Conservation (phyloP, 805 yeast genomes). For the Isabelozyma pseudorhagii region DNA sequence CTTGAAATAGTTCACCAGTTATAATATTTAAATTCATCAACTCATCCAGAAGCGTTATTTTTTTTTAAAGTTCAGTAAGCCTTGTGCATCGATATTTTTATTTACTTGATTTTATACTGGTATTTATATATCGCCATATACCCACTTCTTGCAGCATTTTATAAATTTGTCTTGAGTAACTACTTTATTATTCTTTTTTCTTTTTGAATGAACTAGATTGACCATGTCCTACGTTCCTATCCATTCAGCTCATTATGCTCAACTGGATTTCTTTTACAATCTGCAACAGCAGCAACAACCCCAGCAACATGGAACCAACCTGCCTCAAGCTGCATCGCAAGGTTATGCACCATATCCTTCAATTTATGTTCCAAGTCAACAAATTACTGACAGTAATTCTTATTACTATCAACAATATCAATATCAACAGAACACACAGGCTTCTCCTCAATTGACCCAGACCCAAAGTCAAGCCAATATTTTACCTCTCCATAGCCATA, state of each 20-base stretch:
- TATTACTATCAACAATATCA: background rate
- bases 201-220: background rate
- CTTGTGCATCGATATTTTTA: background rate
- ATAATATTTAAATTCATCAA: no score
- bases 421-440: background rate
- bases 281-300: slow-evolving; percentile 1
- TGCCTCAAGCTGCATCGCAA: background rate
- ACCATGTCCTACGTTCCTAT: background rate
- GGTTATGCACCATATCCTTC: slow-evolving; percentile 1
- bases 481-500: background rate
- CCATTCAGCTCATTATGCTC: background rate
- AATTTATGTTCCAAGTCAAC: slow-evolving; percentile 1
- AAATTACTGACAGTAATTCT: background rate
- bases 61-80: background rate
- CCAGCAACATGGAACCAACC: slow-evolving; percentile 1
- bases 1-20: background rate
- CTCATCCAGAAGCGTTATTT: background rate
- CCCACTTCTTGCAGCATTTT: background rate
- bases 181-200: no score
- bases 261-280: background rate
- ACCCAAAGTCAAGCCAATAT: background rate
- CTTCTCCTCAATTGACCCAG: background rate
- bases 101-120: background rate
- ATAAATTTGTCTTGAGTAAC: background rate
- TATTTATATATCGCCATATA: no score